Evolutionary conservation across 306 rosid genomes (phyloP), one percentile per base, ranked within the genome.

Genomic region (Prunus padus): DNA sequence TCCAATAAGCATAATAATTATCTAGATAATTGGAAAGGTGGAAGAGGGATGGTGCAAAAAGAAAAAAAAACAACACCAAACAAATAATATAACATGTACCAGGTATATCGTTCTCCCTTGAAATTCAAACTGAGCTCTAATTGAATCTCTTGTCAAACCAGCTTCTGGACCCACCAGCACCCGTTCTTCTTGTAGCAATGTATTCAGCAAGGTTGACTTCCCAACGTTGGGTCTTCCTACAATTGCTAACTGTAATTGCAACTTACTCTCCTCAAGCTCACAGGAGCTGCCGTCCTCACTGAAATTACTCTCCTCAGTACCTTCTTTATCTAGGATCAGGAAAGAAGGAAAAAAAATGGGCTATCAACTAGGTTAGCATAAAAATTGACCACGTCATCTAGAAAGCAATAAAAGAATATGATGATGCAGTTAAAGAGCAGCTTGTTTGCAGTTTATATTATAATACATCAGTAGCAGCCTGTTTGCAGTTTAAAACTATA

Each of bases 221-320:
- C 97, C 97, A 57, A 92, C 99, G 84, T 95, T 95, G 69, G 97
- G 97, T 65, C 96, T 92, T 86, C 98, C 98, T 16, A 95, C 97
- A 71, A 95, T 95, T 70, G 97, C 98, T 25, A 95, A 79, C 86
- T 95, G 98, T 76, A 95, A 77, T 30, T 96, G 88, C 42, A 87
- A 65, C 83, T 92, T 86, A 84, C 86, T 90, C 76, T 90, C 85
- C 56, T 90, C 91, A 59, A 55, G 85, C 76, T 90, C 91, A 52
- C 75, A 56, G 71, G 76, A 76, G 64, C 60, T 56, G 30, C 37
- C 49, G 2, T 85, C 90, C 71, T 82, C 79, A 30, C 30, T 49
- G n/a, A 49, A 33, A 75, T 37, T 37, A 37, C 0, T 37, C 42
- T 37, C 9, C 2, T 30, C 76, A 71, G 66, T 76, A 80, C 49